phyloP scores from a whole-genome alignment of 352 stramenopile genomes.

The Thalassiosira pacifica region DNA sequence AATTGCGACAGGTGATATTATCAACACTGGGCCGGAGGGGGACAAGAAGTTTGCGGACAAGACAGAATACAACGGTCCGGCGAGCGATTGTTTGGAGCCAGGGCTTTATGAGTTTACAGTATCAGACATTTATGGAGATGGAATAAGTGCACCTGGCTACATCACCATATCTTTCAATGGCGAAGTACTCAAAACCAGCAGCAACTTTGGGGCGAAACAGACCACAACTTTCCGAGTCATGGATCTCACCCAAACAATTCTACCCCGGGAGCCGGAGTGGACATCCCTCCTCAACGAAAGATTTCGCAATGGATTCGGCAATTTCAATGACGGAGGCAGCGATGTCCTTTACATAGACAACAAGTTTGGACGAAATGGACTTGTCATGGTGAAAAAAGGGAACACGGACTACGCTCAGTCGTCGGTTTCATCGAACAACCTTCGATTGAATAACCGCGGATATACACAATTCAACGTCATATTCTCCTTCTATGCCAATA shows the following conservation, averaged over 20 bases:
- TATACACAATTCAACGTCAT: constrained; percentile 48
- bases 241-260: background rate
- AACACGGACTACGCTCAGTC: background rate
- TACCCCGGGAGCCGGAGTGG: constrained; percentile 13
- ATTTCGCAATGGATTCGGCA: constrained; percentile 38
- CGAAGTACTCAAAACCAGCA: constrained; percentile 1
- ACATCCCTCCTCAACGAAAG: constrained; percentile 27
- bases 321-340: constrained; percentile 18
- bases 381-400: constrained; percentile 18
- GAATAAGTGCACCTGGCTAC: constrained; percentile 30
- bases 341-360: constrained; percentile 8
- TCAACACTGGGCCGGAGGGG: constrained; percentile 9
- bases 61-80: constrained; percentile 12
- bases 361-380: constrained; percentile 27
- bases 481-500: constrained; percentile 44
- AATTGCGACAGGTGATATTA: constrained; percentile 1
- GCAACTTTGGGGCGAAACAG: constrained; percentile 28
- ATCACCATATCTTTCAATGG: constrained; percentile 28
- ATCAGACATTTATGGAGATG: constrained; percentile 40
- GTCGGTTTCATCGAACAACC: constrained; percentile 12
- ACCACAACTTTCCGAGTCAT: constrained; percentile 22
- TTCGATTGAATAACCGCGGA: constrained; percentile 19
- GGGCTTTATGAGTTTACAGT: constrained; percentile 43
- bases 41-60: constrained; percentile 7
- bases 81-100: constrained; percentile 23